Conservation (phyloP, 2,329 filamentous ascomycete species). For the Cladophialophora chaetospira region DNA sequence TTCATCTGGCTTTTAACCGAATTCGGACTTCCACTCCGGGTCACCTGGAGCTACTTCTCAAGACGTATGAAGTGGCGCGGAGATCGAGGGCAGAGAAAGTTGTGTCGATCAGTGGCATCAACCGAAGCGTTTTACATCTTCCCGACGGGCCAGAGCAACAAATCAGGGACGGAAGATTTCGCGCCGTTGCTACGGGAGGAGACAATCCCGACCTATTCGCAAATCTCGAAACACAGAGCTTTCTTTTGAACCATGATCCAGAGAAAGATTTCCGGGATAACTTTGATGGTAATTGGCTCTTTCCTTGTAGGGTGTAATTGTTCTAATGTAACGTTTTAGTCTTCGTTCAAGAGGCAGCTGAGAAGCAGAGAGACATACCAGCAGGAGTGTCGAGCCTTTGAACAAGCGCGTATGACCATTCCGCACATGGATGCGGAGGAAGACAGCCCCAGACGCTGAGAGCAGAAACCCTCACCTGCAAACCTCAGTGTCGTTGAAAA, state of each 20-base stretch:
- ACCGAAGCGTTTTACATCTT: background rate
- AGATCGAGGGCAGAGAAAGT: background rate
- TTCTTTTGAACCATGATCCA: background rate
- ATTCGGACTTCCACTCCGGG: background rate
- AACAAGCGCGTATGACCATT: no score
- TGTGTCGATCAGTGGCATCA: background rate
- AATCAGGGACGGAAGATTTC: background rate
- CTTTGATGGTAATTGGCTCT: background rate
- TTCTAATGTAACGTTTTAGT: no score
- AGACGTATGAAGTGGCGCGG: background rate
- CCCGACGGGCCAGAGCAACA: slow-evolving; percentile 7
- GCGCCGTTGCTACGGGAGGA: background rate
- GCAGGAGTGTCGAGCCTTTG: no score
- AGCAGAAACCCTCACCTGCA: no score
- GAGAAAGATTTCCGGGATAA: background rate
- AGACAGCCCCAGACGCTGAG: no score
- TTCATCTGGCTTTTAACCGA: slow-evolving; percentile 20
- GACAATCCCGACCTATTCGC: slow-evolving; percentile 3
- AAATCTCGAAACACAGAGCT: background rate
- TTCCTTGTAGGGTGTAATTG: no score
- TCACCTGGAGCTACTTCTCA: background rate
- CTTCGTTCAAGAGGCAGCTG: no score
- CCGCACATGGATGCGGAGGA: no score
- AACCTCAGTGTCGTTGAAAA: no score
- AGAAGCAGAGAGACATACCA: no score